Percentiles rank a stretch among this genome's conserved stretches.
phyloP scores from a whole-genome alignment of 768 basidiomycete species.

The Lactifluus subvellereus region DNA sequence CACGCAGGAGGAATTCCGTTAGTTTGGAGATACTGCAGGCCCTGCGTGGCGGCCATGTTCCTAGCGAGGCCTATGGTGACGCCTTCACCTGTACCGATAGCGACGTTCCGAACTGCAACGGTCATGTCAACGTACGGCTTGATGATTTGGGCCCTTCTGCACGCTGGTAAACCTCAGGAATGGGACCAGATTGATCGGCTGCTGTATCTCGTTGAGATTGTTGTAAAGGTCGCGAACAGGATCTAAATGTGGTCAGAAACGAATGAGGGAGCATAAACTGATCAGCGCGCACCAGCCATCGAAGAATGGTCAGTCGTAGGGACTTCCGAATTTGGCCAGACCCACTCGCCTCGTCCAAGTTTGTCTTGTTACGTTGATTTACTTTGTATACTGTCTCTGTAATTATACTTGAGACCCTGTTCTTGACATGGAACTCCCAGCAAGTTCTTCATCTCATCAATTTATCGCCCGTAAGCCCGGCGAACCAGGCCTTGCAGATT shows the following conservation, averaged over 20 bases:
- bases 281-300: too few relatives aligned
- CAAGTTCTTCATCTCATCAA: constrained; percentile 16
- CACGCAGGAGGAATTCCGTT: background rate
- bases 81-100: background rate
- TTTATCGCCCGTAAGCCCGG: constrained; percentile 34
- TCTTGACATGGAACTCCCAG: constrained; percentile 19
- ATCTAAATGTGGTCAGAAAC: constrained; percentile 1
- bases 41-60: background rate
- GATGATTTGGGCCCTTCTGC: background rate
- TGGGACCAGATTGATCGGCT: background rate
- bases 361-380: too few relatives aligned
- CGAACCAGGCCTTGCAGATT: constrained; percentile 69
- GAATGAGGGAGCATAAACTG: background rate
- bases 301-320: background rate
- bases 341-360: background rate
- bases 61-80: background rate
- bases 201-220: background rate
- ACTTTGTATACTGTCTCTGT: too few relatives aligned
- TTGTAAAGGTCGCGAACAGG: background rate
- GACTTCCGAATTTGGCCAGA: constrained; percentile 9
- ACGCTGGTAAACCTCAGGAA: background rate
- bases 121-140: background rate
- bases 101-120: background rate
- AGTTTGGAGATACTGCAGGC: background rate
- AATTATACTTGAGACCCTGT: too few relatives aligned